Evolutionary conservation across 768 basidiomycete species (phyloP), one percentile per base, ranked within the genome.

Genomic region (Rhizopogon rudus): DNA sequence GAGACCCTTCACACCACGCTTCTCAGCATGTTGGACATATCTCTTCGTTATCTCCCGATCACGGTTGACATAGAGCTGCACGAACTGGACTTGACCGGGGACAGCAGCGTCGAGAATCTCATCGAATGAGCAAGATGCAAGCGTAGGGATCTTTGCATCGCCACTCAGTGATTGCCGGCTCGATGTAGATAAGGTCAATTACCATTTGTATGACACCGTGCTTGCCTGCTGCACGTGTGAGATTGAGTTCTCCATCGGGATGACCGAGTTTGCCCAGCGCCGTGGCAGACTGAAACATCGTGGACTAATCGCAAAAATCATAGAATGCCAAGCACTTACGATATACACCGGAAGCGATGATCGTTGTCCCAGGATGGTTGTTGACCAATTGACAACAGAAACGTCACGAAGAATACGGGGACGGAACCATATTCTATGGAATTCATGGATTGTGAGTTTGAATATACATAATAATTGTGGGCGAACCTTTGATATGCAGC

Each of bases 51-150:
- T 83, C 31, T 78, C 79, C 13, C 93, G 81, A 66, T 98, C 92
- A 61, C 86, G 86, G 75, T 98, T 98, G 53, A 98, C 96, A 61
- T 67, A 91, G 77, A 98, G 73, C 69, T 98, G 96, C 50, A 97
- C 70, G 69, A 94, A 94, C 65, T 90, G 89, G 3, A 82, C 75
- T 71, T 98, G 95, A 1, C 79, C 83, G 4, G 87, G 86, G 41
- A 79, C 72, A 12, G 93, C 88, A 0, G 84, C 89, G 66, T 96
- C 88, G n/a, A 97, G 78, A 49, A 98, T 83, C 68, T 98, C 93
- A 66, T 98, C 94, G 69, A 98, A 97, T 0, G 92, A 91, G 69
- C 94, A 98, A 0, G 91, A 94, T 0, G 96, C 92, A 20, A 98
- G 77, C 1, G 97, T 98, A 2, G 95, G 93, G 52, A 98, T 96